These are phyloP conservation scores for Apiospora pterosperma DNA, from an alignment of 2,329 filamentous ascomycete genomes.

Conservation along the genomic window DNA sequence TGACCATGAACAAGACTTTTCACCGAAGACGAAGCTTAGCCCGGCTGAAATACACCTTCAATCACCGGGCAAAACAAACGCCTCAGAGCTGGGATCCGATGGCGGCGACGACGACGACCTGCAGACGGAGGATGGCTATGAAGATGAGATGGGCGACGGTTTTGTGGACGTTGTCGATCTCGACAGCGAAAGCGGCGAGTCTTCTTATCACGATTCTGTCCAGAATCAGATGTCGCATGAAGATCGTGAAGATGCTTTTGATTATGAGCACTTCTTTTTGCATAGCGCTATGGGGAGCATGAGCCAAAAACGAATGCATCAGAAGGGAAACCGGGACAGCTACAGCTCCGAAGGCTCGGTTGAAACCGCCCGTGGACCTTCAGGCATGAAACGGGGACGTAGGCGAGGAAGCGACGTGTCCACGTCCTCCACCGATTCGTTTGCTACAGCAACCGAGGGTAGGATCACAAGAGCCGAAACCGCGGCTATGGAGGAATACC, in stretches of 20 bases:
- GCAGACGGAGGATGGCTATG: conserved; percentile 24
- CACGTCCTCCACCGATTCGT: conserved; percentile 49
- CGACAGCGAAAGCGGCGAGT: conserved; percentile 60
- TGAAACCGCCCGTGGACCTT: conserved; percentile 56
- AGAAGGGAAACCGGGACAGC: conserved; percentile 48
- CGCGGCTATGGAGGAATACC: conserved; percentile 17
- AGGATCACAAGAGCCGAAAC: conserved; percentile 22
- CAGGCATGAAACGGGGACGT: conserved; percentile 19
- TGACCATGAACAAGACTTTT: conserved; percentile 17
- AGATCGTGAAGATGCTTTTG: conserved; percentile 90
- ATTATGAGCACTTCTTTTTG: conserved; percentile 94
- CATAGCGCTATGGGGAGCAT: conserved; percentile 87
- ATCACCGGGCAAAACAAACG: conserved; percentile 7
- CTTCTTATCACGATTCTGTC: conserved; percentile 59
- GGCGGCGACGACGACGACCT: conserved; percentile 30
- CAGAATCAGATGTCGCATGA: conserved; percentile 73
- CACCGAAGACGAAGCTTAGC: conserved; percentile 18
- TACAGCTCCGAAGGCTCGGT: conserved; percentile 54
- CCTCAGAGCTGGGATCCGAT: conserved; percentile 19
- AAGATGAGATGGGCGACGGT: conserved; percentile 33
- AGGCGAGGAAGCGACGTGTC: conserved; percentile 47
- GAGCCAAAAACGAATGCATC: conserved; percentile 48
- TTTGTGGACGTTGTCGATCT: conserved; percentile 30
- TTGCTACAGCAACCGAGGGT: conserved; percentile 55
- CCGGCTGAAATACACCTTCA: conserved; percentile 9